phyloP scores from a whole-genome alignment of 768 basidiomycete species.

The Tephrocybe rancida region DNA sequence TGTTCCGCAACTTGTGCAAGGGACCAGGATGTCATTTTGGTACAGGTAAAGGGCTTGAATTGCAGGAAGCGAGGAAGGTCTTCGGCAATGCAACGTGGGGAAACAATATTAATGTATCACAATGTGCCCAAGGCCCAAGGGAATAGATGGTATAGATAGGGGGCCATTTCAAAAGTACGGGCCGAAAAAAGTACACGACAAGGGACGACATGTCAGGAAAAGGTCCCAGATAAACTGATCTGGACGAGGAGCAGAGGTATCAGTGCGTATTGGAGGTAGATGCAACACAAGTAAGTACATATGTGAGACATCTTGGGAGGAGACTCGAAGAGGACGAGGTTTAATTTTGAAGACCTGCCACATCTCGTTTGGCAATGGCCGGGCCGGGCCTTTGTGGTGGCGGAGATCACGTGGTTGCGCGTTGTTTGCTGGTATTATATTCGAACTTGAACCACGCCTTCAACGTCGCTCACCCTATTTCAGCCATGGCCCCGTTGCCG shows the following conservation, averaged over 20 bases:
- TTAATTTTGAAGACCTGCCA: background rate
- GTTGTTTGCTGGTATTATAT: slow-evolving; percentile 23
- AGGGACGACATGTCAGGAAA: background rate
- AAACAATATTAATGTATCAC: too few relatives aligned
- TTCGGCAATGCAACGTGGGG: too few relatives aligned
- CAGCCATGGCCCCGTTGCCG: slow-evolving; percentile 42
- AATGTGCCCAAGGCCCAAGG: too few relatives aligned
- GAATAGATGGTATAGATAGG: too few relatives aligned
- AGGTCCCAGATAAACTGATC: too few relatives aligned
- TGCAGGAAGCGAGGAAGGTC: background rate
- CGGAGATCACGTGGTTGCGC: slow-evolving; percentile 23
- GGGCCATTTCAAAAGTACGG: background rate
- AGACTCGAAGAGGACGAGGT: too few relatives aligned
- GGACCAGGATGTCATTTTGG: slow-evolving; percentile 43
- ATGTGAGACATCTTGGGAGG: too few relatives aligned
- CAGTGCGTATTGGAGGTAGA: too few relatives aligned
- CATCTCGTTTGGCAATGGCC: background rate
- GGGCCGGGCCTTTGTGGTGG: background rate
- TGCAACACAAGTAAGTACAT: too few relatives aligned
- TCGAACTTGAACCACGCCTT: slow-evolving; percentile 19
- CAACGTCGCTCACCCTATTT: slow-evolving; percentile 15
- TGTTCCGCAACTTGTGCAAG: slow-evolving; percentile 65
- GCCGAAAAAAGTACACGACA: background rate
- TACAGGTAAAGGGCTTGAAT: slow-evolving; percentile 6
- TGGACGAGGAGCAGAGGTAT: too few relatives aligned